Conservation (phyloP, 2,329 filamentous ascomycete genomes). For the Stemphylium beticola region DNA sequence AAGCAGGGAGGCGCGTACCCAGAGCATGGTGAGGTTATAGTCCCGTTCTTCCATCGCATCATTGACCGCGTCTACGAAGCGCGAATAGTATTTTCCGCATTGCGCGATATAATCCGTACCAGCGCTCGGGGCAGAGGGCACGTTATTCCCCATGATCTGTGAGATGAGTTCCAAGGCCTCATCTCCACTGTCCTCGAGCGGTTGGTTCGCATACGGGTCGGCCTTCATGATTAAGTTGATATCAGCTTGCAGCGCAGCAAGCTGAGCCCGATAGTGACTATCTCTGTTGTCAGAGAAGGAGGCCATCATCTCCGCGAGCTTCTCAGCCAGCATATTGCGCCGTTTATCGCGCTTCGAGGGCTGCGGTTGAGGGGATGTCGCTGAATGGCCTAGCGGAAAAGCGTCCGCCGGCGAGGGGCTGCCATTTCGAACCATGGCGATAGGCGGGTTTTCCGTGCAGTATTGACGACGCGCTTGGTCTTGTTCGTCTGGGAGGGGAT, state of each 20-base stretch:
- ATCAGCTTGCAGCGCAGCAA: constrained; percentile 90
- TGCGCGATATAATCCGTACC: constrained; percentile 71
- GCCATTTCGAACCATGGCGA: constrained; percentile 47
- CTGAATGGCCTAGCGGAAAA: constrained; percentile 45
- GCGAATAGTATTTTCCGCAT: constrained; percentile 80
- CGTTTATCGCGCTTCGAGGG: constrained; percentile 90
- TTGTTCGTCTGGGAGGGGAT: constrained; percentile 4
- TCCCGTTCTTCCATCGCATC: constrained; percentile 88
- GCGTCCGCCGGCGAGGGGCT: constrained; percentile 47
- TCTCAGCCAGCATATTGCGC: constrained; percentile 80
- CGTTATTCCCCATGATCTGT: constrained; percentile 50
- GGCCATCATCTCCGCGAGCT: constrained; percentile 75
- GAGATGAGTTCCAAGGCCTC: constrained; percentile 68
- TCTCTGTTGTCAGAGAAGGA: constrained; percentile 83
- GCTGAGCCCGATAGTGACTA: constrained; percentile 83
- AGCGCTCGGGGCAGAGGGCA: constrained; percentile 56
- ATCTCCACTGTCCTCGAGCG: constrained; percentile 69
- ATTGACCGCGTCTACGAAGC: constrained; percentile 86
- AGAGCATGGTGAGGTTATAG: constrained; percentile 78
- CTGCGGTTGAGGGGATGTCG: constrained; percentile 54
- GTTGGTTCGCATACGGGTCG: constrained; percentile 75
- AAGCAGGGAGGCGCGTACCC: constrained; percentile 64
- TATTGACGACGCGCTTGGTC: constrained; percentile 1
- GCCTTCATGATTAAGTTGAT: constrained; percentile 85
- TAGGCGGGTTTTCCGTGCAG: background rate